Evolutionary conservation across 2,329 filamentous ascomycete species (phyloP).

Genomic region (Lachnellula arida): DNA sequence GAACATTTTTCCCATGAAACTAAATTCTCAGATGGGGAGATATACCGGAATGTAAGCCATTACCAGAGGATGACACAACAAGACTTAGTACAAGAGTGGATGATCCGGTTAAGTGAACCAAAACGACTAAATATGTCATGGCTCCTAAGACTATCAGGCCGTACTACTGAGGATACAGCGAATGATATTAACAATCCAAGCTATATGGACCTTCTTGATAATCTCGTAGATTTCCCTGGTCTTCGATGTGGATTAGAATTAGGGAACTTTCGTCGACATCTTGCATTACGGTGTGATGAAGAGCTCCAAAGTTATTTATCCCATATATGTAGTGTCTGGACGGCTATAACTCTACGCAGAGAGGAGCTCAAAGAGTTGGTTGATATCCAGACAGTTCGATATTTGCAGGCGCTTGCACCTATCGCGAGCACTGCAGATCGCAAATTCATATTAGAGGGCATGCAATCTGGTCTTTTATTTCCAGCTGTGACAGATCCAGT

Average conservation of each 20-base stretch:
- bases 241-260: slow-evolving; percentile 5
- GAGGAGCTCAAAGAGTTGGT: not conserved
- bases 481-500: not conserved
- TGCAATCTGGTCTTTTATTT: not conserved
- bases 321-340: not conserved
- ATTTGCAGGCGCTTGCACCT: not conserved
- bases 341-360: not conserved
- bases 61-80: not conserved
- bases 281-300: not conserved
- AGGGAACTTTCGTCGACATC: not conserved
- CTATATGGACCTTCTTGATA: not conserved
- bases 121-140: not conserved
- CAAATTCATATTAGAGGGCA: not conserved
- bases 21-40: not conserved
- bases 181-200: not conserved
- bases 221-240: not conserved
- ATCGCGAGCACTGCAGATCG: not conserved
- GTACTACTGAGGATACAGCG: too few species aligned
- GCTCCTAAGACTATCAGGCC: not conserved
- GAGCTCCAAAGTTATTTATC: not conserved
- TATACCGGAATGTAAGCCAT: not conserved
- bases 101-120: not conserved
- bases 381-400: not conserved
- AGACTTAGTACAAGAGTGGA: not conserved
- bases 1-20: not conserved